Conservation (phyloP, 208 protist genomes). For the Wallacemonas rigidus region DNA sequence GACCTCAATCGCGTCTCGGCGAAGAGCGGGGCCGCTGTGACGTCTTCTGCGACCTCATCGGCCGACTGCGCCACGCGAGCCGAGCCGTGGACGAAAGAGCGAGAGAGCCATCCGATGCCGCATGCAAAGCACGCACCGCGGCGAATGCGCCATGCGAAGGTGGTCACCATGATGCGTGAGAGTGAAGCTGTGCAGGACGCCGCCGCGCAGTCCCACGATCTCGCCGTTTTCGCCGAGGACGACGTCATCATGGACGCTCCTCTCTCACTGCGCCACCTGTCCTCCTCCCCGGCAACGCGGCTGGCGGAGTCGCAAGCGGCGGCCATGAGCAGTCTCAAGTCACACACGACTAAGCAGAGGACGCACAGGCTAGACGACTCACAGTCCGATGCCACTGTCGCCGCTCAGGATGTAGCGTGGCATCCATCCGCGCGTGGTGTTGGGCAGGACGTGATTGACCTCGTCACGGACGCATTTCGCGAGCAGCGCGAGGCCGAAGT, state of each 20-base stretch:
- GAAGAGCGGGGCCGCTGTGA: neutral
- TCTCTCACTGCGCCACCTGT: conserved; percentile 26
- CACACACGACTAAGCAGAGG: neutral
- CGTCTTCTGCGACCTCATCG: neutral
- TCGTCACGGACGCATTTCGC: conserved; percentile 86
- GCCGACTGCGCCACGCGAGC: neutral
- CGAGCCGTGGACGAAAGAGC: too few species aligned
- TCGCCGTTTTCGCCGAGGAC: conserved; percentile 40
- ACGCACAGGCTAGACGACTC: neutral
- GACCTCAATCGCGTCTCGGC: neutral
- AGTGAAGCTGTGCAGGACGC: conserved; percentile 5
- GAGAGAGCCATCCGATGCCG: conserved; percentile 3
- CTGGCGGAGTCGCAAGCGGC: conserved; percentile 11
- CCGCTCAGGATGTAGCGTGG: conserved; percentile 24
- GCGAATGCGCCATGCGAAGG: neutral
- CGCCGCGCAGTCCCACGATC: neutral
- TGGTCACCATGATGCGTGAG: neutral
- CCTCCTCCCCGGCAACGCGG: neutral
- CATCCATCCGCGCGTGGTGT: conserved; percentile 69
- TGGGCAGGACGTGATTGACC: conserved; percentile 75
- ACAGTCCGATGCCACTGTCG: neutral
- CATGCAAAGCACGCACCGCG: conserved; percentile 2
- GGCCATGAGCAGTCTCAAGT: neutral
- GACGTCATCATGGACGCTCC: conserved; percentile 56
- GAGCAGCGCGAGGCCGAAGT: conserved; percentile 65